Evolutionary conservation across 768 basidiomycete species (phyloP), one percentile per base, ranked within the genome.

Genomic region (Phallus indusiatus): DNA sequence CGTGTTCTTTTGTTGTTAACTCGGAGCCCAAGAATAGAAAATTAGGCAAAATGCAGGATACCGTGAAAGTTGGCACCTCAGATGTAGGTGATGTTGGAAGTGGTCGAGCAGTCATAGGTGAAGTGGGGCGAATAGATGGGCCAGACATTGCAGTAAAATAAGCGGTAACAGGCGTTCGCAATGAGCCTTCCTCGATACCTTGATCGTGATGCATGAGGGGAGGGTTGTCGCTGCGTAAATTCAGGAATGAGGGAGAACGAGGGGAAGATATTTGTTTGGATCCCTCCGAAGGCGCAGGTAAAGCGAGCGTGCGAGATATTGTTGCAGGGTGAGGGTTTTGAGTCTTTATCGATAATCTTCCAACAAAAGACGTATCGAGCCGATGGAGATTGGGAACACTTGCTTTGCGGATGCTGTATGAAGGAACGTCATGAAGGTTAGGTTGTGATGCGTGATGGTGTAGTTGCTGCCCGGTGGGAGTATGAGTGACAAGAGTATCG

Each of bases 11-110:
- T 11, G 76, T 71, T 3, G 86, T 86, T 24, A 90, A 77, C 70
- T 98, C 95, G 0, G 94, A 91, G 1, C 94, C 95, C 34, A 97
- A 79, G 71, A 82, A 98, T 24, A 98, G 75, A 73, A 96, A 96
- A 59, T 83, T 81, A 1, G 94, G 94, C 2, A 98, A 76, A 63
- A 98, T 96, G 18, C 88, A 89, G 16, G 93, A 95, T 37, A 96
- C 82, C n/a, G 78, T 74, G 68, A 96, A 97, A 5, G 72, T 71
- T 5, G 84, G 82, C 64, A 81, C 73, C 18, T 84, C 85, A 53
- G 82, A 78, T 4, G 80, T 80, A 5, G 58, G 51, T 10, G 82
- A 82, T 1, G 78, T 82, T 21, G 84, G 82, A 11, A 72, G 64
- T 5, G 84, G 86, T 2, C 82, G 80, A 1, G 82, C 85, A 0